These are phyloP conservation scores for Sapria himalayana DNA, from an alignment of 345 rosid genomes.

Conservation along the genomic window DNA sequence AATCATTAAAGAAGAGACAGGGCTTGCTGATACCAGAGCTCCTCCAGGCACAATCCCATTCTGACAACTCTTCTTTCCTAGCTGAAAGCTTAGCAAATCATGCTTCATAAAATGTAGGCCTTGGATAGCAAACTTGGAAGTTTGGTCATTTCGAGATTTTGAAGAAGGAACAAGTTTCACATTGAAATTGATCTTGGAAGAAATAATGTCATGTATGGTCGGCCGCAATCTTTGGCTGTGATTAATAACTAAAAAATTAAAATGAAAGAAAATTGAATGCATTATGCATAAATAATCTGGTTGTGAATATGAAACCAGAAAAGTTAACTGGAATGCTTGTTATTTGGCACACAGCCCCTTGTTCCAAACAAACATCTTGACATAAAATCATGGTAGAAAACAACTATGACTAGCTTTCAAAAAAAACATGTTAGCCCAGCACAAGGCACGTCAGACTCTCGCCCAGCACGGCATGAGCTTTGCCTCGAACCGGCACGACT, in stretches of 20 bases:
- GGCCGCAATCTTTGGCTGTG: slow-evolving; percentile 87
- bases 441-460: too few species aligned
- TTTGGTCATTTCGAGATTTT: slow-evolving; percentile 31
- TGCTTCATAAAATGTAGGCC: slow-evolving; percentile 39
- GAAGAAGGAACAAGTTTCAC: slow-evolving; percentile 39
- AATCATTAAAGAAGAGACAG: slow-evolving; percentile 90
- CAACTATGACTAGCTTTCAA: too few species aligned
- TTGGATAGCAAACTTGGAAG: slow-evolving; percentile 19
- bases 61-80: slow-evolving; percentile 56
- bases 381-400: too few species aligned
- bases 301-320: too few species aligned
- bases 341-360: too few species aligned
- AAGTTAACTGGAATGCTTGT: too few species aligned
- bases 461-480: too few species aligned
- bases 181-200: slow-evolving; percentile 68
- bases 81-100: slow-evolving; percentile 41
- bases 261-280: slow-evolving; percentile 1
- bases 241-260: too few species aligned
- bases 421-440: too few species aligned
- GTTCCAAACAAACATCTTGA: too few species aligned
- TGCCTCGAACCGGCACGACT: too few species aligned
- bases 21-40: slow-evolving; percentile 70
- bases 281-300: not conserved
- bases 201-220: slow-evolving; percentile 80
- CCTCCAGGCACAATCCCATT: slow-evolving; percentile 53